Evolutionary conservation across 2,329 filamentous ascomycete genomes (phyloP).

Genomic region (Lanzia echinophila): DNA sequence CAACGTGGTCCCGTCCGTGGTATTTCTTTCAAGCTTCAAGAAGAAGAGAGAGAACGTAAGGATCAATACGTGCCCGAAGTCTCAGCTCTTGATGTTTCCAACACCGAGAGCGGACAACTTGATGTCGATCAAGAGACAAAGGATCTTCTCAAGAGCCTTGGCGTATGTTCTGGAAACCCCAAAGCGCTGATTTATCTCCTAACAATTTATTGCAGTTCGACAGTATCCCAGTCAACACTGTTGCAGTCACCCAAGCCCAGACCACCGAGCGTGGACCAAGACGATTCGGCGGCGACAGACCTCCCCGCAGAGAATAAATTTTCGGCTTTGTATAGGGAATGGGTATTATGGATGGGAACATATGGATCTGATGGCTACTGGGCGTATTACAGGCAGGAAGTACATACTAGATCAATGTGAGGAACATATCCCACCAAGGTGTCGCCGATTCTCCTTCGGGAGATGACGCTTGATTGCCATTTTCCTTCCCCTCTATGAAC

Average conservation of each 20-base stretch:
- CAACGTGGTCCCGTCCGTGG: conserved; percentile 98
- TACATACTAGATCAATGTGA: conserved; percentile 50
- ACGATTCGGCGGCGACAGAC: conserved; percentile 66
- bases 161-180: conserved; percentile 59
- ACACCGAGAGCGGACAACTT: conserved; percentile 89
- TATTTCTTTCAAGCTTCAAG: conserved; percentile 99
- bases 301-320: conserved; percentile 38
- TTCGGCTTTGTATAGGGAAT: conserved; percentile 15
- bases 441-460: conserved; percentile 73
- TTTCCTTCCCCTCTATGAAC: conserved; percentile 26
- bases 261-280: conserved; percentile 66
- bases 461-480: conserved; percentile 94
- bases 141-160: conserved; percentile 97
- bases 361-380: conserved; percentile 26
- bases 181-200: background rate
- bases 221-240: conserved; percentile 92
- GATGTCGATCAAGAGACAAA: conserved; percentile 97
- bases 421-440: conserved; percentile 64
- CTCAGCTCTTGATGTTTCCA: conserved; percentile 95
- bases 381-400: conserved; percentile 27
- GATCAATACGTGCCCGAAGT: conserved; percentile 99
- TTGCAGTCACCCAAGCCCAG: conserved; percentile 85
- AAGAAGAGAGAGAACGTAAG: conserved; percentile 99
- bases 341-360: conserved; percentile 19
- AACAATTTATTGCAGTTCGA: conserved; percentile 67